Conservation (phyloP, 23 red algal species). For the Gracilariopsis chorda region DNA sequence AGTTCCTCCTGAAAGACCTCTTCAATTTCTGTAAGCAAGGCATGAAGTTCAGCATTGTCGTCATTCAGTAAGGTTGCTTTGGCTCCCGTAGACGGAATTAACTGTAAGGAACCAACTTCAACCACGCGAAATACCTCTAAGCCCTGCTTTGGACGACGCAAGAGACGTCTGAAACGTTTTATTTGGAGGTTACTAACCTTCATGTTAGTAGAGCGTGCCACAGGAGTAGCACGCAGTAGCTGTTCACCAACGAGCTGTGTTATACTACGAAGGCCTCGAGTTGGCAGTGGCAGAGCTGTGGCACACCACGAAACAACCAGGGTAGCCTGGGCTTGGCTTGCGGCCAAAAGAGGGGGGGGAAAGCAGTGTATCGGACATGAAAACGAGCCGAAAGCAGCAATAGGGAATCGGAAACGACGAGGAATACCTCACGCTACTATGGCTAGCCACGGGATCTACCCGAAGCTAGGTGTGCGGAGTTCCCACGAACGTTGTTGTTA, state of each 20-base stretch:
- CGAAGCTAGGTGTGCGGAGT: too few relatives aligned
- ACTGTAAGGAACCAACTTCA: background rate
- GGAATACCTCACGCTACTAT: too few relatives aligned
- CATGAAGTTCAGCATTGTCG: background rate
- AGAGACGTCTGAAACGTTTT: background rate
- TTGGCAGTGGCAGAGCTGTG: too few relatives aligned
- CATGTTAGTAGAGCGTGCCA: background rate
- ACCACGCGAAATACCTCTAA: background rate
- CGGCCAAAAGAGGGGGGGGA: too few relatives aligned
- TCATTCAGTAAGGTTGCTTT: conserved; percentile 1
- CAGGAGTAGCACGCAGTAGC: background rate
- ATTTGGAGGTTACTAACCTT: background rate
- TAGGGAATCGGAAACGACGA: too few relatives aligned
- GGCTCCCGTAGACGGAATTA: background rate
- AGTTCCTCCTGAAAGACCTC: conserved; percentile 4
- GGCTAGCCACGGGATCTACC: too few relatives aligned
- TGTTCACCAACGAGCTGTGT: background rate
- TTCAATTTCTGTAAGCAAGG: background rate
- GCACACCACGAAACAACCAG: too few relatives aligned
- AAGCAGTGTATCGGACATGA: too few relatives aligned
- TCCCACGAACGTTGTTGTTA: too few relatives aligned
- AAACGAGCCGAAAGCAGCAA: too few relatives aligned
- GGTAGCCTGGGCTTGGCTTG: too few relatives aligned
- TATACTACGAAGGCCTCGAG: too few relatives aligned
- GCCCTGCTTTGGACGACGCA: background rate